Evolutionary conservation across 345 rosid genomes (phyloP), one percentile per base, ranked within the genome.

Genomic region (Melaleuca quinquenervia): DNA sequence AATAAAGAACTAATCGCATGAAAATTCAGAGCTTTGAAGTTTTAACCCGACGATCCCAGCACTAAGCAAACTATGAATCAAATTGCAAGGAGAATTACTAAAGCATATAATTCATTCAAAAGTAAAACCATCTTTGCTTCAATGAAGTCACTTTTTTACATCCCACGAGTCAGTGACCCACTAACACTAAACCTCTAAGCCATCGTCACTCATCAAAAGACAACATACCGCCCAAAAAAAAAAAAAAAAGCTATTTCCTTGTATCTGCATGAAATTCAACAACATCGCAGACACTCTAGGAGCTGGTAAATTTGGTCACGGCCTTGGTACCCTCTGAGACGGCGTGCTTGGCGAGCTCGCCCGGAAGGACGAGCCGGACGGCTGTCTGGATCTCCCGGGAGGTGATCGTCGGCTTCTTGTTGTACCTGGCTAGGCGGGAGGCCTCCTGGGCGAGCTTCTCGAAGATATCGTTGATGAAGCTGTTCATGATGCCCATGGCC

Each of bases 271-370:
- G 29, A 48, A 51, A n/a, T 10, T 5, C 11, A 6, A n/a, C 52
- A 4, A n/a, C 84, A 82, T 18, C 3, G 7, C 36, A 82, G 54
- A 50, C 58, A 3, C 70, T 90, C 85, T 82, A 95, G 90, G 95
- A 90, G 64, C 96, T 93, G 22, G 96, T 94, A 27, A 94, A 94
- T 88, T 94, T 93, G 9, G 94, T 92, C 10, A 94, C 96, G 6
- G 95, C 97, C 90, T 94, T 94, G 8, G 96, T 94, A 0, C 97
- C 97, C 88, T 94, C 96, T 6, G 96, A 94, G 6, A 93, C 96
- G n/a, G 97, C 97, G 55, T 94, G 96, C 89, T 94, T 94, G 8
- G 97, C 96, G 16, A 94, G 90, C 82, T 94, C 97, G 9, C 95
- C 96, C 3, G 94, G 95, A 13, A 93, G 89, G 2, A 94, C 97